phyloP scores from a whole-genome alignment of 768 basidiomycete genomes.

The Hydnomerulius pinastri region DNA sequence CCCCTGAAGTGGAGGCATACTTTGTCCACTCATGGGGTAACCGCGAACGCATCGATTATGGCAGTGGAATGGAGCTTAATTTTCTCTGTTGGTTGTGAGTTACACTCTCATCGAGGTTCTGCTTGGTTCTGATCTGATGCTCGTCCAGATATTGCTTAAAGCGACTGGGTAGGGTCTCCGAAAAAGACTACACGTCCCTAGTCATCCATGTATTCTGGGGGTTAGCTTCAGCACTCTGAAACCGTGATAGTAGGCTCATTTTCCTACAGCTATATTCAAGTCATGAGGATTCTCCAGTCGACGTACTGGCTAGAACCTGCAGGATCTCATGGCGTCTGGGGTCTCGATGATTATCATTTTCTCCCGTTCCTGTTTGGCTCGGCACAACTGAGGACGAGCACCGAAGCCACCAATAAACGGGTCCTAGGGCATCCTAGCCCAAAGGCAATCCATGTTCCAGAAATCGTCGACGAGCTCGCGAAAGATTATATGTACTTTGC shows the following conservation, averaged over 20 bases:
- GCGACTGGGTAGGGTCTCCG: slow-evolving; percentile 61
- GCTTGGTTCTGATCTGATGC: background rate
- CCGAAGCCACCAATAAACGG: slow-evolving; percentile 11
- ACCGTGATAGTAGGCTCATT: background rate
- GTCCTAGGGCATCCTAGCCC: slow-evolving; percentile 76
- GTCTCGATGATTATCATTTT: slow-evolving; percentile 96
- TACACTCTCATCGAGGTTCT: background rate
- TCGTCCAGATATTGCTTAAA: slow-evolving; percentile 73
- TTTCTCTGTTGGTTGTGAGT: slow-evolving; percentile 95
- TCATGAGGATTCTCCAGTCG: slow-evolving; percentile 87
- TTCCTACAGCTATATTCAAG: slow-evolving; percentile 61
- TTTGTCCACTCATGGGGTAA: slow-evolving; percentile 92
- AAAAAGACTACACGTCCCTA: slow-evolving; percentile 70
- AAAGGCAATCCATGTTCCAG: slow-evolving; percentile 88
- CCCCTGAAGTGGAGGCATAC: slow-evolving; percentile 75
- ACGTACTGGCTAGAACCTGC: slow-evolving; percentile 98
- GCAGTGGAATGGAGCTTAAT: slow-evolving; percentile 99
- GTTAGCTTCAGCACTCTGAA: slow-evolving; percentile 35
- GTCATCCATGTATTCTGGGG: slow-evolving; percentile 90
- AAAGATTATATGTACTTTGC: slow-evolving; percentile 97
- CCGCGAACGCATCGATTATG: slow-evolving; percentile 91
- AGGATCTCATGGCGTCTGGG: slow-evolving; percentile 99
- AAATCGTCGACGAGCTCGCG: slow-evolving; percentile 89
- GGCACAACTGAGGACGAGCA: slow-evolving; percentile 55
- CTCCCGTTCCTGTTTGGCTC: slow-evolving; percentile 88